phyloP scores from a whole-genome alignment of 139 green algal genomes.

The Monoraphidium neglectum region DNA sequence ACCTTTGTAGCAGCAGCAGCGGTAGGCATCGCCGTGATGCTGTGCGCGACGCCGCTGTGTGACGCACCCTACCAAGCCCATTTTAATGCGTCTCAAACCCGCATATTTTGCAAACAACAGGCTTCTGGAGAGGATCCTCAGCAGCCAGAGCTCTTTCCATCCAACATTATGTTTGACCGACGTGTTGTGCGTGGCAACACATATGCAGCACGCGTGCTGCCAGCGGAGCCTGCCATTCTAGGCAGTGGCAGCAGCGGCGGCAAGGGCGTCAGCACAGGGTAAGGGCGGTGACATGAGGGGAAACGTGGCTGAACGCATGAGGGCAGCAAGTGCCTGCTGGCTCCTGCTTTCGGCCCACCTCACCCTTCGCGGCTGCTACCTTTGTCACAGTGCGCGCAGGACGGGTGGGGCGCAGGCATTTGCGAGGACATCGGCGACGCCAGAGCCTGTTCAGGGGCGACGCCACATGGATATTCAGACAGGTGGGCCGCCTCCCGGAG shows the following conservation, averaged over 20 bases:
- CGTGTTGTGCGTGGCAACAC: conserved; percentile 87
- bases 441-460: conserved; percentile 76
- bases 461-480: conserved; percentile 77
- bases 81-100: not conserved
- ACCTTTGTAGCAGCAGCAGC: no score
- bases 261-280: no score
- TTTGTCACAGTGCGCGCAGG: no score
- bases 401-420: no score
- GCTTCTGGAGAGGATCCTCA: not conserved
- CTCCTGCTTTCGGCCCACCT: no score
- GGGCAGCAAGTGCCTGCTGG: no score
- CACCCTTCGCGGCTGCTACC: no score
- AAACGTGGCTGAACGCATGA: no score
- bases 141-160: conserved; percentile 3
- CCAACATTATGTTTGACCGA: conserved; percentile 91
- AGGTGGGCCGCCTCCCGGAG: conserved; percentile 8
- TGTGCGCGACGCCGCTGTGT: not conserved
- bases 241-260: no score
- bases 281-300: no score
- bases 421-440: conserved; percentile 35
- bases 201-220: conserved; percentile 75
- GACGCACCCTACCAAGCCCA: not conserved
- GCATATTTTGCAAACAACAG: not conserved
- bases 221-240: conserved; percentile 42
- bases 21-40: no score